These are phyloP conservation scores for Rhododendron vialii DNA, from an alignment of 148 eudicot genomes.

Conservation along the genomic window DNA sequence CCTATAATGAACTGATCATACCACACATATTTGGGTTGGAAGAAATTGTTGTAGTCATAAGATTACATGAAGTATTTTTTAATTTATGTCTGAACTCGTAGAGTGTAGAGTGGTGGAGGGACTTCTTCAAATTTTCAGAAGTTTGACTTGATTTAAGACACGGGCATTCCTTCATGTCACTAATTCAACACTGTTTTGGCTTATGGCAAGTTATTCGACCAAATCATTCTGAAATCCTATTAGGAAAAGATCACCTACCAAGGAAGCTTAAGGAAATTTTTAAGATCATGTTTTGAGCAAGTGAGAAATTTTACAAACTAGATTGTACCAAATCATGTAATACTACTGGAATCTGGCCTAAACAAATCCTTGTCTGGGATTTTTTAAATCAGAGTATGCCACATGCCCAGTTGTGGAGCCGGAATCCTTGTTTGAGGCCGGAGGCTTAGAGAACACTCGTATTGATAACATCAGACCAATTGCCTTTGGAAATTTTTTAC, in stretches of 20 bases:
- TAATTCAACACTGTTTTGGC: neutral
- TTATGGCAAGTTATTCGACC: neutral
- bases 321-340: neutral
- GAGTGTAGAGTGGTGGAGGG: neutral
- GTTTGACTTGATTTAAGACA: neutral
- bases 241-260: neutral
- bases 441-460: neutral
- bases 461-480: neutral
- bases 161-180: neutral
- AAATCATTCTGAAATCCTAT: neutral
- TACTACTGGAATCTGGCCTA: neutral
- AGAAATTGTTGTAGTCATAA: neutral
- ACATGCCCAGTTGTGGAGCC: neutral
- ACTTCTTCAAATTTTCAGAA: neutral
- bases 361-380: neutral
- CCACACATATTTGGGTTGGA: neutral
- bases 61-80: neutral
- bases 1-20: neutral
- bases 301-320: neutral
- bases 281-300: conserved; percentile 4
- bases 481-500: neutral
- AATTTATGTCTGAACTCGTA: neutral
- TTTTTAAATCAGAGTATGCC: neutral
- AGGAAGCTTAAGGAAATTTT: neutral
- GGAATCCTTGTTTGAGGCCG: neutral